Base-by-base conservation (phyloP, 2,329 filamentous ascomycete species). In the Coniosporium tulheliwenetii region DNA sequence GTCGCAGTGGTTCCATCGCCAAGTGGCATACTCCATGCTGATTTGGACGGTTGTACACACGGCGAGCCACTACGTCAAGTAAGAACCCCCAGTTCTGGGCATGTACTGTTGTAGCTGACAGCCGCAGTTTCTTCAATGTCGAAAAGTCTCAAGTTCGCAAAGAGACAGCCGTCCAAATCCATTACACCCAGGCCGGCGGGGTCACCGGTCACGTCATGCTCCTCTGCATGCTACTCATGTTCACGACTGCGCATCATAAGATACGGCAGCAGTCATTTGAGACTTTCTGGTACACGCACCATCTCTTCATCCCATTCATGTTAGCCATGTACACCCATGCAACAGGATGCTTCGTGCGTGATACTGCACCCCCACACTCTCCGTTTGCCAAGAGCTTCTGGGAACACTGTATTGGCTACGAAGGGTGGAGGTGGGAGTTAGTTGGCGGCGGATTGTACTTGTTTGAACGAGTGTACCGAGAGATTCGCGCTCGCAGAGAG, bases 241-340 rank as follows among this genome's bases (percentile, higher is more conserved):
- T 93, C 65, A 98, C 91, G 1, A 95, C 87, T 0, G 82, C 91
- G 2, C 91, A 98, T 57, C 74, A 81, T 52, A 82, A 85, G 49
- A 96, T 98, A 48, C 82, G 91, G 41, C 89, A 96, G 58, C 91
- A 98, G 58, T 93, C 85, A 0, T 98, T 87, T 56, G 91, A 98
- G 65, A 93, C 89, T 0, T 98, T 98, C 60, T 98, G 91, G 91
- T 98, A 98, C 64, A 94, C 86, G 0, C 91, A 98, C 62, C 91
- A 98, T 54, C 74, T 98, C n/a, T 96, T 96, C 55, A 82, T 98
- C 45, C 89, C 91, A 1, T 98, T 98, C 62, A 65, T 96, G 54
- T 71, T 98, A 36, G 89, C 76, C 37, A 77, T 98, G 50, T 98
- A 96, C 63, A 96, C 89, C 10, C 91, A 98, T 61, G 89, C 91